Evolutionary conservation across 202 grass and related monocot species (phyloP).

Genomic region (Setaria italica): DNA sequence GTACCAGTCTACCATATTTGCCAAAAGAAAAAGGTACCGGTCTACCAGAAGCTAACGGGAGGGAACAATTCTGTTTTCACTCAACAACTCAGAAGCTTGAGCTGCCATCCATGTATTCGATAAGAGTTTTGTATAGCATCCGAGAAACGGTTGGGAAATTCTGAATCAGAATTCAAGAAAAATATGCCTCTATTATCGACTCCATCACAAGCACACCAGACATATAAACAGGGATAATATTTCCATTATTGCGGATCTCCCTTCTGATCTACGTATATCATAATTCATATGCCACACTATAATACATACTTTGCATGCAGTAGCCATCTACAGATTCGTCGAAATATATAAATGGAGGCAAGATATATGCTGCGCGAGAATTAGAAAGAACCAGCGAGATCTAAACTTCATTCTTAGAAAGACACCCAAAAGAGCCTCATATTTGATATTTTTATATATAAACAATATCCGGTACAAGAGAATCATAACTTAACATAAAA

Average conservation of each 20-base stretch:
- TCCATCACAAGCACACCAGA: conserved; percentile 44
- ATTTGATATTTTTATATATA: too few species aligned
- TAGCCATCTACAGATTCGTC: neutral
- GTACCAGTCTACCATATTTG: neutral
- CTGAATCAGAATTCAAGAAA: conserved; percentile 27
- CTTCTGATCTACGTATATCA: conserved; percentile 15
- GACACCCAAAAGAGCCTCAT: too few species aligned
- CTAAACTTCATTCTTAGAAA: too few species aligned
- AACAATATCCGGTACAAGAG: too few species aligned
- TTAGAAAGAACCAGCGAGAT: too few species aligned
- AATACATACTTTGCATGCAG: conserved; percentile 9
- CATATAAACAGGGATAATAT: conserved; percentile 23
- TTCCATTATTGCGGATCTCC: conserved; percentile 16
- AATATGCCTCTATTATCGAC: conserved; percentile 18
- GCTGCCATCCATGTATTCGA: neutral
- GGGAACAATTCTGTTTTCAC: conserved; percentile 21
- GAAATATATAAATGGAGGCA: too few species aligned
- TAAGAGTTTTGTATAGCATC: conserved; percentile 20
- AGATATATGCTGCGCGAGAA: too few species aligned
- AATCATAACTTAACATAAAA: too few species aligned
- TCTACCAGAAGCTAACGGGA: neutral
- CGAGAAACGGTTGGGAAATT: conserved; percentile 35
- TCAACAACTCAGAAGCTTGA: conserved; percentile 20
- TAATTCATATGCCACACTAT: conserved; percentile 16
- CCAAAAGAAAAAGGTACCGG: too few species aligned